Evolutionary conservation across 495 filamentous ascomycete species (phyloP), one percentile per base, ranked within the genome.

Genomic region (Pseudomonodictys pantanalensis): DNA sequence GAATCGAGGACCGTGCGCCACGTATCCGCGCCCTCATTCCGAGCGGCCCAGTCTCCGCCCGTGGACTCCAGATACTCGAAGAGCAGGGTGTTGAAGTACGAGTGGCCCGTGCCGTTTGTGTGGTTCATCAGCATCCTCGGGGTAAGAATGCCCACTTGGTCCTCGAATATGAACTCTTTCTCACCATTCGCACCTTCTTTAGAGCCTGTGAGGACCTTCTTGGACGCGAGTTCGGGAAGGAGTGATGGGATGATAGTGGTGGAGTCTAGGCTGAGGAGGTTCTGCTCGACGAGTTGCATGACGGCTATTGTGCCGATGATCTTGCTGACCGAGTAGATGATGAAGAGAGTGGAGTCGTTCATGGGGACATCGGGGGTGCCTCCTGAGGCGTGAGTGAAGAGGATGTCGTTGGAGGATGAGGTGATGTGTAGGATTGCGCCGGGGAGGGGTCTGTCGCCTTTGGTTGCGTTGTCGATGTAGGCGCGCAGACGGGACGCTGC

Each of bases 111-210:
- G 7, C 58, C 50, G 33, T 61, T 28, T 1, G 58, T 61, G 22
- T 61, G 58, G 32, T 61, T 61, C 49, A 61, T 55, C n/a, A 61
- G 30, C 58, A 61, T 61, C 2, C 58, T 2, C 7, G 58, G 58
- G 20, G 58, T 61, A n/a, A 61, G 45, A 1, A 28, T 12, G 2
- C 17, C 18, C 20, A 47, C 32, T 10, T 7, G 9, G 30, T 48
- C 50, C 18, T 38, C 58, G 42, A 61, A 33, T 1, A 39, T 54
- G 15, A 20, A 38, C 1, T 17, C 1, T 23, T 54, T 53, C 2
- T 17, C 23, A 2, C 58, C 58, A 18, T 53, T 20, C 1, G 18
- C 9, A 6, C 18, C 8, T 4, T 28, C 32, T 11, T 35, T 28
- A 20, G 22, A 61, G 2, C 58, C 58, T 1, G 51, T 54, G 11